Percentiles rank a stretch among this genome's conserved stretches.
Evolutionary conservation across 2,329 filamentous ascomycete genomes (phyloP).

Genomic region (Colletotrichum limetticola): DNA sequence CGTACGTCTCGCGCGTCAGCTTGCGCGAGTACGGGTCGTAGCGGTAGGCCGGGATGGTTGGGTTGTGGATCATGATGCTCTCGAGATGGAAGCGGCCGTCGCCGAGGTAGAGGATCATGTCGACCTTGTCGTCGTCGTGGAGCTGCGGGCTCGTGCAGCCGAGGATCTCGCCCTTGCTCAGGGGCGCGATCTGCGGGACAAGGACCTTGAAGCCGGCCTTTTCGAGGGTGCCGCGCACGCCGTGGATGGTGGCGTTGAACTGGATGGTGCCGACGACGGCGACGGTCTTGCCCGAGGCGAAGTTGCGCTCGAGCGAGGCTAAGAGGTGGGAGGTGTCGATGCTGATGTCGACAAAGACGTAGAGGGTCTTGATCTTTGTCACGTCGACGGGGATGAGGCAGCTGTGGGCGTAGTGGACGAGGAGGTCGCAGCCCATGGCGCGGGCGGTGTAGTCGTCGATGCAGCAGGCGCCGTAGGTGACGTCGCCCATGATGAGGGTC

Average conservation of each 20-base stretch:
- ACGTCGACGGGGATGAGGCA: conserved; percentile 97
- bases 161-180: conserved; percentile 95
- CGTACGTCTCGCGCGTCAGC: conserved; percentile 90
- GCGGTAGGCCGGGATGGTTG: conserved; percentile 86
- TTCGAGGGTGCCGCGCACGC: conserved; percentile 80
- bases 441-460: conserved; percentile 98
- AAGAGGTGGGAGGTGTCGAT: conserved; percentile 92
- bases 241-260: conserved; percentile 97
- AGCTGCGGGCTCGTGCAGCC: conserved; percentile 93
- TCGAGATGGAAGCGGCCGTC: conserved; percentile 97
- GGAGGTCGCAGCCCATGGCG: conserved; percentile 90
- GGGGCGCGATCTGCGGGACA: conserved; percentile 90
- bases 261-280: conserved; percentile 97
- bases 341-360: conserved; percentile 97
- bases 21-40: conserved; percentile 97
- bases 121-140: conserved; percentile 67
- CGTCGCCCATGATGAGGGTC: conserved; percentile 98
- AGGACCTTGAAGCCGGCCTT: conserved; percentile 86
- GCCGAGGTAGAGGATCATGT: conserved; percentile 88
- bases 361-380: conserved; percentile 95
- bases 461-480: conserved; percentile 98
- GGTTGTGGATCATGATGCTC: conserved; percentile 99
- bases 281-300: conserved; percentile 84
- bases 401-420: conserved; percentile 97
- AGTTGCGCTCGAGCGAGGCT: conserved; percentile 89